These are phyloP conservation scores for Neurospora cerealis DNA, from an alignment of 495 filamentous ascomycete species.

Conservation along the genomic window DNA sequence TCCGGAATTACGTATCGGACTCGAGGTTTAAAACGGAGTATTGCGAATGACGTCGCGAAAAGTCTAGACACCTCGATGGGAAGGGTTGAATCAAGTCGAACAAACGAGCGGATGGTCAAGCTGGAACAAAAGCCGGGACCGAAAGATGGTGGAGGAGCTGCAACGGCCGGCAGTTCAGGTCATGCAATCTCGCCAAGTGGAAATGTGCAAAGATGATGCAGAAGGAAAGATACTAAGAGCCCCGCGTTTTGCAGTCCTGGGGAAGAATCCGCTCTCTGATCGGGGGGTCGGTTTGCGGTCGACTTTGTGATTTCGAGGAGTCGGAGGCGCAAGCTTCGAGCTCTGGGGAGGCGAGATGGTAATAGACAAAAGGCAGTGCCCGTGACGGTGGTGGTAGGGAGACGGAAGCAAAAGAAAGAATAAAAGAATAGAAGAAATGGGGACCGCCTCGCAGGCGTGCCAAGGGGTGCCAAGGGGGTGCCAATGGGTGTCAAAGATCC, in stretches of 20 bases:
- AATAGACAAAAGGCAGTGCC: not conserved
- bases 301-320: not conserved
- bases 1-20: not conserved
- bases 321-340: not conserved
- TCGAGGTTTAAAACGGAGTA: not conserved
- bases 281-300: not conserved
- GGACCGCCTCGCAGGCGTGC: not conserved
- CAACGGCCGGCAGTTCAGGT: not conserved
- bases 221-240: not conserved
- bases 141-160: not conserved
- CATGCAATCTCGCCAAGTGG: not conserved
- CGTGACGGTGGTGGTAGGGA: not conserved
- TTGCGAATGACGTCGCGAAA: slow-evolving; percentile 7
- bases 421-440: not conserved
- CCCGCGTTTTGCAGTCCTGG: not conserved
- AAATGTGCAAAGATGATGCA: not conserved
- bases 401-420: not conserved
- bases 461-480: not conserved
- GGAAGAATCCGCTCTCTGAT: not conserved
- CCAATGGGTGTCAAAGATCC: not conserved
- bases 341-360: not conserved
- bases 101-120: slow-evolving; percentile 28
- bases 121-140: not conserved
- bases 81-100: slow-evolving; percentile 4
- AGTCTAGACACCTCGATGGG: slow-evolving; percentile 1